phyloP scores from a whole-genome alignment of 2,329 filamentous ascomycete genomes.

The Fusarium sp. region DNA sequence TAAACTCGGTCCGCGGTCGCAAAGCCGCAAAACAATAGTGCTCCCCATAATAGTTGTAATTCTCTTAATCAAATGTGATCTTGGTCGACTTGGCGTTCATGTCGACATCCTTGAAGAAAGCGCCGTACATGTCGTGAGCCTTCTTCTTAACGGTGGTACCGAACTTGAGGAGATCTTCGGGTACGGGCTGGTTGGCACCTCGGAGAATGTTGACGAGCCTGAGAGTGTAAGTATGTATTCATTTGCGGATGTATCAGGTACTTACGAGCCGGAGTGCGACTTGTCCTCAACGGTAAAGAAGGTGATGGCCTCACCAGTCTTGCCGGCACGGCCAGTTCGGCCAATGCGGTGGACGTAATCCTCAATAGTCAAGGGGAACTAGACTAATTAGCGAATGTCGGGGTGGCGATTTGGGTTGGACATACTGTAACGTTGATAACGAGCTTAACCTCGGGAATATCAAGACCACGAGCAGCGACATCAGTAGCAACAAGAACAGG shows the following conservation, averaged over 20 bases:
- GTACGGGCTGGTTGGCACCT: slow-evolving; percentile 90
- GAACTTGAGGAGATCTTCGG: slow-evolving; percentile 91
- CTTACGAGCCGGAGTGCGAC: slow-evolving; percentile 85
- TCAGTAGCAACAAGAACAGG: slow-evolving; percentile 93
- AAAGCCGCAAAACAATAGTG: slow-evolving; percentile 45
- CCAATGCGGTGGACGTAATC: slow-evolving; percentile 99
- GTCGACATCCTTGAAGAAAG: slow-evolving; percentile 92
- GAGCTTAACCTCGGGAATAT: slow-evolving; percentile 94
- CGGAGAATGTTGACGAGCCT: slow-evolving; percentile 94
- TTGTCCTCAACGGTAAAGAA: slow-evolving; percentile 97
- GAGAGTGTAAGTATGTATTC: slow-evolving; percentile 29
- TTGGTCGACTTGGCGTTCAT: slow-evolving; percentile 87
- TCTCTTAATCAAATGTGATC: slow-evolving; percentile 81
- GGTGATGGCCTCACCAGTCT: slow-evolving; percentile 88
- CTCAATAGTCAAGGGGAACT: slow-evolving; percentile 93
- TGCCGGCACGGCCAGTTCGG: slow-evolving; percentile 91
- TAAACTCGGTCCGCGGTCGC: slow-evolving; percentile 53
- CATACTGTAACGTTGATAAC: slow-evolving; percentile 89
- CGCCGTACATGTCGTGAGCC: slow-evolving; percentile 92
- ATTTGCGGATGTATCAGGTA: slow-evolving; percentile 41
- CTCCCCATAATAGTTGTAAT: slow-evolving; percentile 16
- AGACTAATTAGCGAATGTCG: not conserved
- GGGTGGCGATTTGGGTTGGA: not conserved
- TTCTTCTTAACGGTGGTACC: slow-evolving; percentile 99
- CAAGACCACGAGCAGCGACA: slow-evolving; percentile 91